Base-by-base conservation (phyloP, 2,329 filamentous ascomycete species). In the Fusarium temperatum region DNA sequence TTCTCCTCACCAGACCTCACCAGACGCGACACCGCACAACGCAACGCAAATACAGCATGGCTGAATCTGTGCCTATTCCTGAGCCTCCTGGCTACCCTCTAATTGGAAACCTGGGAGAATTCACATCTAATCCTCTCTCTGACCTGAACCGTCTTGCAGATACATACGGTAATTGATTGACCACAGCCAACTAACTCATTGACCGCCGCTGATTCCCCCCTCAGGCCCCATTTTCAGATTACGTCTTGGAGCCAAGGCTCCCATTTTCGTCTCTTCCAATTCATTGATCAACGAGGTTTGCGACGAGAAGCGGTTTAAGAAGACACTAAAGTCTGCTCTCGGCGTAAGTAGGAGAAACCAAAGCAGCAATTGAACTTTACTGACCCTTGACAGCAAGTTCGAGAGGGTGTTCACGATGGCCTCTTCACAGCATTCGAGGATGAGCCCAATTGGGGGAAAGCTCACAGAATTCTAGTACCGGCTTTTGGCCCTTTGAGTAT, bases 401-500 rank as follows among this genome's bases (percentile, higher is more conserved):
- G 92, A 71, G 87, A 89, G 66, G 89, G 88, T 30, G 84, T 90
- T 2, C 84, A 89, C 63, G 90, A 92, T 83, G 91, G 91, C 24
- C 85, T 94, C 11, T 93, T 94, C 78, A 93, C 91, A 13, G 90
- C 56, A 24, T 56, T 63, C n/a, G 77, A 82, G 13, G 85, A 86
- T 7, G 88, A 90, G 73, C 84, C 86, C 63, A 90, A 90, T 75
- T 94, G 92, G 92, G 89, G 87, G 32, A 87, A 92, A 72, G 92
- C 93, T 35, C 89, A 93, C 77, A 84, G 90, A 28, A 83, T 91
- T 22, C 83, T 94, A 61, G 87, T 92, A 76, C 91, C 92, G 1
- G 91, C 91, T 6, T 93, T 94, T 78, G 92, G 92, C 0, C 92
- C 92, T 1, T 80, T 93, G 28, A 86, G 88, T 4, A 93, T 94